These are phyloP conservation scores for Carnegiea gigantea DNA, from an alignment of 179 eudicot genomes.

Conservation along the genomic window DNA sequence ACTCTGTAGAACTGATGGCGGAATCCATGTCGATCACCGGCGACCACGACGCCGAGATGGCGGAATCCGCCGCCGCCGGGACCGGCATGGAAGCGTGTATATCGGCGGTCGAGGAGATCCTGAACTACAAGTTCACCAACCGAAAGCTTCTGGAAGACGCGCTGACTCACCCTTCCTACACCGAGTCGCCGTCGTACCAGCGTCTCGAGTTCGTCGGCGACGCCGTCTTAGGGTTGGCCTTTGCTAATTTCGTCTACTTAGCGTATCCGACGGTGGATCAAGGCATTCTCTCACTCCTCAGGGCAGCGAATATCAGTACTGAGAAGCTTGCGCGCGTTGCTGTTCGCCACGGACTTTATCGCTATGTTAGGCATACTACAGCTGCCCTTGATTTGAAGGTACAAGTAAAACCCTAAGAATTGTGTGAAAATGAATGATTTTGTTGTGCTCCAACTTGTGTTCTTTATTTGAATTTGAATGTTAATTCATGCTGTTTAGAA, in stretches of 20 bases:
- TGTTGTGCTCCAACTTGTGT: background rate
- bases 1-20: too few relatives aligned
- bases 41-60: background rate
- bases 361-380: conserved; percentile 53
- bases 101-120: conserved; percentile 47
- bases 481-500: background rate
- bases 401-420: background rate
- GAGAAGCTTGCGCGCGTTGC: conserved; percentile 85
- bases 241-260: conserved; percentile 44
- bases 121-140: conserved; percentile 54
- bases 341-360: conserved; percentile 50
- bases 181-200: conserved; percentile 55
- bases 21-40: background rate
- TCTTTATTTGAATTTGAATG: background rate
- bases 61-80: background rate
- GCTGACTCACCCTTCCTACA: conserved; percentile 67
- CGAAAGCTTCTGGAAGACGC: conserved; percentile 62
- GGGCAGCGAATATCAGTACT: conserved; percentile 70
- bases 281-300: conserved; percentile 59
- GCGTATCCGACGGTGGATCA: conserved; percentile 55
- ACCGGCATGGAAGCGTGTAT: conserved; percentile 41
- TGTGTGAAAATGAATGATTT: background rate
- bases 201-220: conserved; percentile 88
- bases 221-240: conserved; percentile 59
- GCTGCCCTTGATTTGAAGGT: conserved; percentile 51